Evolutionary conservation across 257 asterid species (phyloP).

Genomic region (Lantana camara): DNA sequence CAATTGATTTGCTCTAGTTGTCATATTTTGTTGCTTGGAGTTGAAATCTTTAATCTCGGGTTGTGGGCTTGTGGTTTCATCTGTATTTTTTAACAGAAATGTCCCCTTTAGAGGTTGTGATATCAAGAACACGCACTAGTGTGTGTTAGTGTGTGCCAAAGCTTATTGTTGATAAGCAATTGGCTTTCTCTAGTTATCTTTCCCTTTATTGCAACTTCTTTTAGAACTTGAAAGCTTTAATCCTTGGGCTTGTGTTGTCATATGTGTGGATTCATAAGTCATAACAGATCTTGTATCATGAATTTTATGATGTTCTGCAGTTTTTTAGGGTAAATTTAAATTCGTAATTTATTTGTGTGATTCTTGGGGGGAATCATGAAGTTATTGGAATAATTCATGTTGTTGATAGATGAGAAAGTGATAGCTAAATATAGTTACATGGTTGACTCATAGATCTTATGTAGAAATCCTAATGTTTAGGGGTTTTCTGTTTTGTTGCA

Average conservation of each 20-base stretch:
- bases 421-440: too few species aligned
- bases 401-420: conserved; percentile 1
- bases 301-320: neutral
- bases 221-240: conserved; percentile 17
- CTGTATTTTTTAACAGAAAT: neutral
- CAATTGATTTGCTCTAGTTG: conserved; percentile 14
- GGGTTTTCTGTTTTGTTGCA: conserved; percentile 17
- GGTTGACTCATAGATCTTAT: conserved; percentile 39
- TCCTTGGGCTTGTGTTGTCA: conserved; percentile 3
- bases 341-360: conserved; percentile 22
- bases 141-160: too few species aligned
- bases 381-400: conserved; percentile 22
- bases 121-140: too few species aligned
- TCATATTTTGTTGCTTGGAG: conserved; percentile 13
- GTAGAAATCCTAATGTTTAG: conserved; percentile 13
- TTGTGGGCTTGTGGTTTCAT: neutral
- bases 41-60: conserved; percentile 6
- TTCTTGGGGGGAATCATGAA: too few species aligned
- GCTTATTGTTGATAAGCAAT: too few species aligned
- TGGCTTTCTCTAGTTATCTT: too few species aligned
- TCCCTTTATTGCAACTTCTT: neutral
- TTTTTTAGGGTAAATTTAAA: conserved; percentile 6
- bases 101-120: too few species aligned
- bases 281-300: conserved; percentile 29
- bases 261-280: neutral